These are phyloP conservation scores for Gryganskiella cystojenkinii DNA, from an alignment of 192 early-diverging fungal species.

Conservation along the genomic window DNA sequence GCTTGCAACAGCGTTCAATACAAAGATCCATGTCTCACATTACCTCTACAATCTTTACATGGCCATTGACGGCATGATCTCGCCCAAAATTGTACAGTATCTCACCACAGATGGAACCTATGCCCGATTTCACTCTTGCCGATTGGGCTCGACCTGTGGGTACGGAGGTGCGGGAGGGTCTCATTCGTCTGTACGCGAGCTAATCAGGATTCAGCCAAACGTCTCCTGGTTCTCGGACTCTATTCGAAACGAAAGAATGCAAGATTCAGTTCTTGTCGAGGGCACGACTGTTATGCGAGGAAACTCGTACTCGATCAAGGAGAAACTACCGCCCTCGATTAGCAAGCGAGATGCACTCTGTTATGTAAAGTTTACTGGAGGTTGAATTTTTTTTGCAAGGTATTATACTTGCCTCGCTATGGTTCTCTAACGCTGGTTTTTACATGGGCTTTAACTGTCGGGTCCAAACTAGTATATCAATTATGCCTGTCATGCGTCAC, in stretches of 20 bases:
- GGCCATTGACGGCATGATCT: conserved; percentile 39
- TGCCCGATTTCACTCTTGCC: conserved; percentile 44
- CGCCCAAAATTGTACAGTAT: conserved; percentile 31
- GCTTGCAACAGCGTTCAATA: conserved; percentile 48
- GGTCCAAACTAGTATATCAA: conserved; percentile 30
- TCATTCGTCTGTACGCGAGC: conserved; percentile 19
- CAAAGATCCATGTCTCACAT: conserved; percentile 46
- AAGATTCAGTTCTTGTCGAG: background rate
- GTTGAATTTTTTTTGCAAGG: no score
- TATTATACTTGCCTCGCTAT: no score
- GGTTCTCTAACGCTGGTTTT: no score
- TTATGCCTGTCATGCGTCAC: conserved; percentile 30
- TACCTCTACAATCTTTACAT: conserved; percentile 37
- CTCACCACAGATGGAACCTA: conserved; percentile 24
- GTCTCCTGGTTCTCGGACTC: conserved; percentile 34
- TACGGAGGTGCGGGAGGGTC: conserved; percentile 43
- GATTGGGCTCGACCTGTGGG: conserved; percentile 30
- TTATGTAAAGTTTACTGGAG: no score
- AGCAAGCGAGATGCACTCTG: conserved; percentile 23
- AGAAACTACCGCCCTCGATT: conserved; percentile 24
- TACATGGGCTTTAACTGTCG: background rate
- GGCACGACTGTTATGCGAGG: conserved; percentile 6
- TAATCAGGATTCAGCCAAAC: conserved; percentile 49
- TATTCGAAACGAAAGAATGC: background rate
- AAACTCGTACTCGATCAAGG: conserved; percentile 14